These are phyloP conservation scores for Clavispora fructus DNA, from an alignment of 805 yeast genomes.

Conservation along the genomic window DNA sequence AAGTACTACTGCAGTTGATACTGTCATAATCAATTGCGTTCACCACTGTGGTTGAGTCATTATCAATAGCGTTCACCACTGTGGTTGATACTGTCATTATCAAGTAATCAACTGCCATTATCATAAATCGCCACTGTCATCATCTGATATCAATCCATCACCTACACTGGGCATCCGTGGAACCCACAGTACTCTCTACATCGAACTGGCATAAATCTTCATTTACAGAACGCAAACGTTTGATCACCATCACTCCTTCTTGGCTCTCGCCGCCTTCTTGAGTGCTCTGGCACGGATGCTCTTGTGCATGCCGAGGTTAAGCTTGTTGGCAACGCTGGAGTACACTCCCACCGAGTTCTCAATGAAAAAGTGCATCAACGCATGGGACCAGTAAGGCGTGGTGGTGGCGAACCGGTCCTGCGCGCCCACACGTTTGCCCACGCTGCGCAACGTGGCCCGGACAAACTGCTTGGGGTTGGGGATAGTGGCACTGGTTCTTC, in stretches of 20 bases:
- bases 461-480: slow-evolving; percentile 85
- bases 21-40: no score
- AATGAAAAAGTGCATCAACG: slow-evolving; percentile 79
- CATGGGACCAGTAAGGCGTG: slow-evolving; percentile 94
- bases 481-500: slow-evolving; percentile 64
- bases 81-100: no score
- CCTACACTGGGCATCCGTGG: no score
- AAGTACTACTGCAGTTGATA: no score
- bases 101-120: no score
- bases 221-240: no score
- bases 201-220: no score
- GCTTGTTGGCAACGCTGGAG: slow-evolving; percentile 58
- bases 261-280: slow-evolving; percentile 51
- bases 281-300: slow-evolving; percentile 79
- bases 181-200: no score
- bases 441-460: slow-evolving; percentile 54
- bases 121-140: no score
- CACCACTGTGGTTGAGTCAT: no score
- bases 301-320: slow-evolving; percentile 74
- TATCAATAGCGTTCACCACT: no score
- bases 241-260: slow-evolving; percentile 5
- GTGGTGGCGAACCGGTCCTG: slow-evolving; percentile 81
- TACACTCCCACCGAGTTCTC: slow-evolving; percentile 79
- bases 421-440: slow-evolving; percentile 88
- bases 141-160: no score